Base-by-base conservation (phyloP, 768 basidiomycete genomes). In the Phaffia tasmanica region DNA sequence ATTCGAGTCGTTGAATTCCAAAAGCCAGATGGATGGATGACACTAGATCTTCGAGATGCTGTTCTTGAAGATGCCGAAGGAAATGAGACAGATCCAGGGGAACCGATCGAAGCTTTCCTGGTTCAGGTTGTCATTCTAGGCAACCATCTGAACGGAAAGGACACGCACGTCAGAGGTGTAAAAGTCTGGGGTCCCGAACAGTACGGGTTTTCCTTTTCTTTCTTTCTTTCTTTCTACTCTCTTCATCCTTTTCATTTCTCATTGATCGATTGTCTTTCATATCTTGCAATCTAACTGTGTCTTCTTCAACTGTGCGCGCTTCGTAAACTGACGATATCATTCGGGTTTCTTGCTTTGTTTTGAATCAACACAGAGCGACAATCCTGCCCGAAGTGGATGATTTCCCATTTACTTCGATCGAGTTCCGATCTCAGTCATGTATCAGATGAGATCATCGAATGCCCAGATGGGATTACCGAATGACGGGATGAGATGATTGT, bases 101-200 rank as follows among this genome's bases (percentile, higher is more conserved):
- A 86, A 74, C 87, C 91, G 0, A 83, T 97, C 16, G 84, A 87
- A 70, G 88, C 89, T 1, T 92, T 94, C 73, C 83, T 97, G 14
- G 77, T 99, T 2, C 91, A 98, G 75, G 81, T 98, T 53, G 86
- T 93, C 67, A 83, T 99, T 58, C 80, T 91, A 18, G 85, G 87
- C 25, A 99, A 98, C 74, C 92, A 98, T 74, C 87, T 95, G 86
- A 97, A 93, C 72, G 95, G 95, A 7, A 98, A 98, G 75, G 95
- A 99, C 77, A 98, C 95, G 11, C 95, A 99, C 78, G 88, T 99
- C 21, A 84, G 95, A 16, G 93, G 94, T 3, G 77, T 98, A 50
- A 84, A 81, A 47, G 81, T 97, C n/a, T 83, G 90, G 63, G 94
- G 91, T 0, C 88, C 90, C 2, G 53, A 63, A 32, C 18, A 48